Conservation (phyloP, 495 filamentous ascomycete genomes). For the Lentithecium fluviatile region DNA sequence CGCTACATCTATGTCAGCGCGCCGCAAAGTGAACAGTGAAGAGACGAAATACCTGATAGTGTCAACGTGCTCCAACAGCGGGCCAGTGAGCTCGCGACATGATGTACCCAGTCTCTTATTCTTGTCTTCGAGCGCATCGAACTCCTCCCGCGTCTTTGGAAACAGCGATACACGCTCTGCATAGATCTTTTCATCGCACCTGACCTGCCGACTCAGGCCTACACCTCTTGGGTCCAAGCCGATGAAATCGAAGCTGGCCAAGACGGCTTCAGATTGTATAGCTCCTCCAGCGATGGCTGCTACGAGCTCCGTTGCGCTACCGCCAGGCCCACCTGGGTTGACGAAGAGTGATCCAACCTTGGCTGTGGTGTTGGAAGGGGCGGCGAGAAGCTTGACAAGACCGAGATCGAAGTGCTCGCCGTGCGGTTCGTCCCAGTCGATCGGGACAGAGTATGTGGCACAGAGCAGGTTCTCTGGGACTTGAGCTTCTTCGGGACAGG, state of each 20-base stretch:
- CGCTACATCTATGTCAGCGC: slow-evolving; percentile 14
- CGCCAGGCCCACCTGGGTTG: slow-evolving; percentile 47
- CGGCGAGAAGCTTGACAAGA: slow-evolving; percentile 6
- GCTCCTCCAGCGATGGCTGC: neutral
- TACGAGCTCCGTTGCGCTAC: slow-evolving; percentile 17
- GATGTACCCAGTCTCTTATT: slow-evolving; percentile 43
- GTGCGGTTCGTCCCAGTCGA: slow-evolving; percentile 17
- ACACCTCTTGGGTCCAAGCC: slow-evolving; percentile 32
- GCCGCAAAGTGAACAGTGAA: neutral
- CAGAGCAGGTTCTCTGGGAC: slow-evolving; percentile 7
- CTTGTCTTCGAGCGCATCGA: slow-evolving; percentile 32
- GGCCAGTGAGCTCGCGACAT: slow-evolving; percentile 44
- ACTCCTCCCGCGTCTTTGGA: slow-evolving; percentile 40
- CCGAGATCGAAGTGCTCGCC: slow-evolving; percentile 19
- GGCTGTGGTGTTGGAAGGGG: slow-evolving; percentile 24
- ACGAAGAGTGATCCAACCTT: slow-evolving; percentile 43
- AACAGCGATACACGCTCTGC: slow-evolving; percentile 39
- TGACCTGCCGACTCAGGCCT: slow-evolving; percentile 44
- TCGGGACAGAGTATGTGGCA: slow-evolving; percentile 6
- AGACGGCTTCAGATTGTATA: neutral
- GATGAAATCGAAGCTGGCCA: slow-evolving; percentile 12
- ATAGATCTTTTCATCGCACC: slow-evolving; percentile 42
- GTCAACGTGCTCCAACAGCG: slow-evolving; percentile 42
- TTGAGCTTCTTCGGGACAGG: neutral
- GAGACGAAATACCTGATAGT: slow-evolving; percentile 35